A percentile compares a stretch with the other conserved stretches of the same genome.
These are phyloP conservation scores for Epithemia pelagica DNA, from an alignment of 108 stramenopile genomes.

Conservation along the genomic window DNA sequence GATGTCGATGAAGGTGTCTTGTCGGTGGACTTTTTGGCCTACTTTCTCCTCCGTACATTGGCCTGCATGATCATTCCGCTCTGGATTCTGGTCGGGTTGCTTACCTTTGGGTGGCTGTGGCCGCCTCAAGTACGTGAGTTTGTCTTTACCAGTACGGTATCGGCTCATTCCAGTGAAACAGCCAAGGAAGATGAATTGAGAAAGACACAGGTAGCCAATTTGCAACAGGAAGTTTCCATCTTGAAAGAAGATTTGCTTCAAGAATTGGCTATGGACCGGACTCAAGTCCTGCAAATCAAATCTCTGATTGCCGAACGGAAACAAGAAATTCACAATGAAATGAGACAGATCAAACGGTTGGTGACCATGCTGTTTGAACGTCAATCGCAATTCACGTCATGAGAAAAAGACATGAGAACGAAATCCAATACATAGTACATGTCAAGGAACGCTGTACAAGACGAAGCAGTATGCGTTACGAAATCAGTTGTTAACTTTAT, in stretches of 20 bases:
- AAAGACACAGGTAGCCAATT: slow-evolving; percentile 34
- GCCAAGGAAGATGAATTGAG: slow-evolving; percentile 40
- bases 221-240: slow-evolving; percentile 28
- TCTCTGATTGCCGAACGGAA: slow-evolving; percentile 40
- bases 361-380: slow-evolving; percentile 62
- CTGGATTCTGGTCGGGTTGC: slow-evolving; percentile 58
- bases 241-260: slow-evolving; percentile 32
- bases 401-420: no score
- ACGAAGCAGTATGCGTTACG: no score
- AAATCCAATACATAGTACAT: no score
- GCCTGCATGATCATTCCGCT: slow-evolving; percentile 50
- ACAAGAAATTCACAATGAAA: slow-evolving; percentile 48
- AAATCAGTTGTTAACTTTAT: no score
- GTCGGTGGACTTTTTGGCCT: slow-evolving; percentile 33
- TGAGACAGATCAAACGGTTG: slow-evolving; percentile 54
- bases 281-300: slow-evolving; percentile 42
- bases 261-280: slow-evolving; percentile 38
- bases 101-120: slow-evolving; percentile 71
- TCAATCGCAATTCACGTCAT: slow-evolving; percentile 9
- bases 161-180: slow-evolving; percentile 38
- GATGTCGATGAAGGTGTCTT: slow-evolving; percentile 33
- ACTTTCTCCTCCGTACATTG: slow-evolving; percentile 30
- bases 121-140: slow-evolving; percentile 68
- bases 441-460: no score
- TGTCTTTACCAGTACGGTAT: slow-evolving; percentile 35